A percentile compares a stretch with the other conserved stretches of the same genome.
Conservation (phyloP, 495 filamentous ascomycete genomes). For the Penicillium antarcticum region DNA sequence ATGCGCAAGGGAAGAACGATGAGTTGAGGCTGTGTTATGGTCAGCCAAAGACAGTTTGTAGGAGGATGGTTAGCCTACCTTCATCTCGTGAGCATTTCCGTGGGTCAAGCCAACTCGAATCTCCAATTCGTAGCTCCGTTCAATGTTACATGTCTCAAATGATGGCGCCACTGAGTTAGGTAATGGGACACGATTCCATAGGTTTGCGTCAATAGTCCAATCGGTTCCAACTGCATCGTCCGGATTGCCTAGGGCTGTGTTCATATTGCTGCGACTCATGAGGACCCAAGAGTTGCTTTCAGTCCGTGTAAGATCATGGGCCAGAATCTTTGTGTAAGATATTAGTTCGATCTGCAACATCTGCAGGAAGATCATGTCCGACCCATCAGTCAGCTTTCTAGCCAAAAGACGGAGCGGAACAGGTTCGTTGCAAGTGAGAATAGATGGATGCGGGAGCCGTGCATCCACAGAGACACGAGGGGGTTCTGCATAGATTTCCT, state of each 20-base stretch:
- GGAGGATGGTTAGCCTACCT: conserved; percentile 37
- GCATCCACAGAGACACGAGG: conserved; percentile 67
- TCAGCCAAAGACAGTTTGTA: conserved; percentile 12
- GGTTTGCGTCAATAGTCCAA: conserved; percentile 55
- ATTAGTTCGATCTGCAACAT: conserved; percentile 78
- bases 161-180: conserved; percentile 82
- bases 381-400: conserved; percentile 64
- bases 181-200: conserved; percentile 68
- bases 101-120: conserved; percentile 71
- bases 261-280: conserved; percentile 62
- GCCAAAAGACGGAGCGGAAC: conserved; percentile 77
- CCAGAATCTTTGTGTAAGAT: conserved; percentile 71
- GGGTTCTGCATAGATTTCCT: conserved; percentile 25
- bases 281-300: conserved; percentile 70
- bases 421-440: conserved; percentile 83
- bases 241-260: conserved; percentile 55
- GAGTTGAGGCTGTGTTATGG: conserved; percentile 53
- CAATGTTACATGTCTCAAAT: conserved; percentile 87
- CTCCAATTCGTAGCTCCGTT: conserved; percentile 77
- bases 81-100: conserved; percentile 45
- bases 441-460: conserved; percentile 81
- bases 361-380: conserved; percentile 66
- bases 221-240: conserved; percentile 62
- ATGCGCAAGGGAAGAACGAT: conserved; percentile 74
- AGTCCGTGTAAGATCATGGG: conserved; percentile 63